Evolutionary conservation across 1,139 yeast species (phyloP), one percentile per base, ranked within the genome.

Genomic region (Groenewaldozyma sp.): DNA sequence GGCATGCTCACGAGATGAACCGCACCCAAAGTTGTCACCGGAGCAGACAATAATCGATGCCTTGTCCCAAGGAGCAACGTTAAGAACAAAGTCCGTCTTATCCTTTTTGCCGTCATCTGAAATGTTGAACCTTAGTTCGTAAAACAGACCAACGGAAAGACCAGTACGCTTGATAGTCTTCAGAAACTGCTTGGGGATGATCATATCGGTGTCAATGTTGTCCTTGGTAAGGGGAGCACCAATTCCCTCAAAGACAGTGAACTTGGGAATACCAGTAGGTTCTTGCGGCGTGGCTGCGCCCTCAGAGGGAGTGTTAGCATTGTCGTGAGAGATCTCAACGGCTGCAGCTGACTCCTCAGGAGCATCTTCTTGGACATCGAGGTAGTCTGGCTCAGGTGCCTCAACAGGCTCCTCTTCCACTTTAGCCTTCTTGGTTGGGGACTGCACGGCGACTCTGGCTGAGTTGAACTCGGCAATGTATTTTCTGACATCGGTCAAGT

Each of bases 161-260:
- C 98, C 98, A 24, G 98, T 91, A 66, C 97, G 80, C 70, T 91
- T 91, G 63, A 91, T 91, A 21, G 98, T 91, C 67, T 91, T 91
- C 64, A 91, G 74, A 67, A 91, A 91, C 68, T 91, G 98, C 65
- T 91, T 91, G 57, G 98, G 98, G 65, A 91, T 91, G 51, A 91
- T 91, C 48, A 96, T 97, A 66, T 91, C 98, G 36, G 98, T 91
- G 62, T 91, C 98, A 47, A 91, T 91, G 59, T 91, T 91, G 37
- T 95, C 94, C 67, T 81, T 83, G 57, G 83, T 88, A 56, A 91
- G 71, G 45, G 96, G 96, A 34, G 97, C 97, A 40, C 95, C 86
- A 51, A 84, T 71, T 52, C 96, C 94, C 24, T 82, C 75, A 51
- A 87, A 73, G 39, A 77, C 75, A 11, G 70, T 67, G 66, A 91